Base-by-base conservation (phyloP, 768 basidiomycete genomes). In the Termitomyces sp. region DNA sequence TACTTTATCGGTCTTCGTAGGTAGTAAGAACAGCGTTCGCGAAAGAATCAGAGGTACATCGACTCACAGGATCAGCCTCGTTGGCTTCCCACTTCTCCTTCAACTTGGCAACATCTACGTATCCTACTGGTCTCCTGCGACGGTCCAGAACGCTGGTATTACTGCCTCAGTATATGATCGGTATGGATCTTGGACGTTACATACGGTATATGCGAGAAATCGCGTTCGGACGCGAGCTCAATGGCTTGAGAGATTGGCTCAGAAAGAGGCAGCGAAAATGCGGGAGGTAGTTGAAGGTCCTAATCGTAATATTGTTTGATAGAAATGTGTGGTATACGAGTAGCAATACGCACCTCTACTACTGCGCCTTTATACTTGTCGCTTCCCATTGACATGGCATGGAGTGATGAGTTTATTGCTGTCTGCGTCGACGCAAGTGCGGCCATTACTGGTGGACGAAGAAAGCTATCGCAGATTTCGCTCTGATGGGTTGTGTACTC, bases 161-260 rank as follows among this genome's bases (percentile, higher is more conserved):
- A 40, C 48, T 56, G 44, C 43, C 50, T 57, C 6, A 50, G 33
- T 10, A 33, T 5, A 38, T 16, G 44, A 50, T 30, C 35, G 41
- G 48, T 7, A 12, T 10, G 35, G 6, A 26, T 16, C 47, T 36
- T 18, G 40, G 20, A 44, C 26, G 46, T 41, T 66, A 62, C 75
- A 50, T 55, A 95, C 95, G 95, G 95, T 61, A 96, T 87, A 66
- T 95, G 88, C 18, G 93, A 93, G 73, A 95, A 97, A 69, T 97
- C 95, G 36, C 93, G 85, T 64, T 97, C 95, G 66, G 95, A 96
- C 0, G 94, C 95, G 28, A 89, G 81, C 65, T 93, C 92, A 32
- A 96, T 83, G 1, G 91, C 94, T 26, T 82, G 79, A 9, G 83
- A 80, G 58, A 95, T 85, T 20, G 83, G 79, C 67, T 92, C 92